Evolutionary conservation across 768 basidiomycete species (phyloP), one percentile per base, ranked within the genome.

Genomic region (Porphyrellus cyaneotinctus): DNA sequence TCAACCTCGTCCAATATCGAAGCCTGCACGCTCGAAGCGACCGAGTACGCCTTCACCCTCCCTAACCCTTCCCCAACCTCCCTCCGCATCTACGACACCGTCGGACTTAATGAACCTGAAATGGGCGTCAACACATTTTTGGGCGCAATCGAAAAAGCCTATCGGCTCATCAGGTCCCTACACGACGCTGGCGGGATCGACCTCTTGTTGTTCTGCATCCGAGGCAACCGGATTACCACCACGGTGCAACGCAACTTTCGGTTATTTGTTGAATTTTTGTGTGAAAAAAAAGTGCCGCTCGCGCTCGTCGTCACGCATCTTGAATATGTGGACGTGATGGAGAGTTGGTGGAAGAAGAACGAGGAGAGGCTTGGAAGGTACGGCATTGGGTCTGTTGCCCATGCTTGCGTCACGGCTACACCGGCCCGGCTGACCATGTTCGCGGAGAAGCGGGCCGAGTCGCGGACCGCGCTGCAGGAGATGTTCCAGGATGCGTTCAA

Each of bases 201-300:
- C 23, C 54, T 60, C 28, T 47, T 60, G 15, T 24, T 60, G 6
- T 60, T 60, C 46, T 60, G 59, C 33, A 28, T 60, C 23, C 39
- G 48, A 10, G 43, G 15, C 1, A 32, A 31, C 1, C 31, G 59
- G 3, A 39, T 60, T 30, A 56, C 59, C 1, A 2, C 11, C 11
- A 36, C 54, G 0, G 17, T 37, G 31, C 58, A 59, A 14, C 38
- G 44, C 13, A 60, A 18, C 37, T 56, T 52, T 30, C 43, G 47
- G 15, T 14, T 59, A 14, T 59, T 59, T 32, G 26, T 18, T 23
- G 58, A 60, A 14, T 18, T 59, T 23, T 8, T 60, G n/a, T 56
- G 58, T 18, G 58, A 4, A 3, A 30, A 32, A 17, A 22, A 47
- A 3, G 58, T 52, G 1, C 58, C 50, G 2, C 44, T 58, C 13